A percentile compares a stretch with the other conserved stretches of the same genome.
Evolutionary conservation across 1,284 basidiomycete species (phyloP).

Genomic region (Leccinum angustisporum): DNA sequence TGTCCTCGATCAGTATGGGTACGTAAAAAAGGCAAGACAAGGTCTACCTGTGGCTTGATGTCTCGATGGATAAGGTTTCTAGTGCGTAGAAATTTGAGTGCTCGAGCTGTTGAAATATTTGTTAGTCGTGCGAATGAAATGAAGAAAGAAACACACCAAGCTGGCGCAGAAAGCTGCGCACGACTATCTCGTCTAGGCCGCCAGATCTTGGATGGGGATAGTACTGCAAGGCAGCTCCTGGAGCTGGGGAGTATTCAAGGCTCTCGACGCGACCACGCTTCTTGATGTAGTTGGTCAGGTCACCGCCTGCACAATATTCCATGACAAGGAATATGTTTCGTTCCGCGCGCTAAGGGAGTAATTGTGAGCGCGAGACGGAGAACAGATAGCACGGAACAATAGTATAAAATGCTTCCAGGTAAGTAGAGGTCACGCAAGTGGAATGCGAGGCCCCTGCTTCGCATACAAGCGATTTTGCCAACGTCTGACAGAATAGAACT

Average conservation of each 20-base stretch:
- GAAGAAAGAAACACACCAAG: conserved; percentile 57
- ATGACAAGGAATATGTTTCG: conserved; percentile 97
- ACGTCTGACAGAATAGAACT: conserved; percentile 5
- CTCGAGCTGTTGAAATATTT: too few species aligned
- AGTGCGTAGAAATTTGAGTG: too few species aligned
- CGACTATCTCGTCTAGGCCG: conserved; percentile 88
- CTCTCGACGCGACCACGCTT: conserved; percentile 85
- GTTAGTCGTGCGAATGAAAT: too few species aligned
- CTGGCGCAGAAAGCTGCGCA: conserved; percentile 91
- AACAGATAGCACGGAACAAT: background rate
- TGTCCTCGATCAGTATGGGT: conserved; percentile 33
- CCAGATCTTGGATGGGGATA: conserved; percentile 91
- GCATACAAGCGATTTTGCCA: background rate
- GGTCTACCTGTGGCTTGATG: conserved; percentile 51
- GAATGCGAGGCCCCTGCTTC: background rate
- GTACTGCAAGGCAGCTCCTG: conserved; percentile 70
- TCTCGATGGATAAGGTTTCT: too few species aligned
- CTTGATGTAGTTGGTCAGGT: conserved; percentile 96
- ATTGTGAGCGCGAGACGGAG: conserved; percentile 14
- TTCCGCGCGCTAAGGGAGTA: conserved; percentile 72
- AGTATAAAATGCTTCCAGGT: background rate
- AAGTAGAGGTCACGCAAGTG: background rate
- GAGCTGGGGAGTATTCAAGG: conserved; percentile 73
- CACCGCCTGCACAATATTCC: conserved; percentile 95
- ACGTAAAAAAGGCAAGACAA: background rate